These are phyloP conservation scores for Penicillium subrubescens DNA, from an alignment of 495 filamentous ascomycete species.

Conservation along the genomic window DNA sequence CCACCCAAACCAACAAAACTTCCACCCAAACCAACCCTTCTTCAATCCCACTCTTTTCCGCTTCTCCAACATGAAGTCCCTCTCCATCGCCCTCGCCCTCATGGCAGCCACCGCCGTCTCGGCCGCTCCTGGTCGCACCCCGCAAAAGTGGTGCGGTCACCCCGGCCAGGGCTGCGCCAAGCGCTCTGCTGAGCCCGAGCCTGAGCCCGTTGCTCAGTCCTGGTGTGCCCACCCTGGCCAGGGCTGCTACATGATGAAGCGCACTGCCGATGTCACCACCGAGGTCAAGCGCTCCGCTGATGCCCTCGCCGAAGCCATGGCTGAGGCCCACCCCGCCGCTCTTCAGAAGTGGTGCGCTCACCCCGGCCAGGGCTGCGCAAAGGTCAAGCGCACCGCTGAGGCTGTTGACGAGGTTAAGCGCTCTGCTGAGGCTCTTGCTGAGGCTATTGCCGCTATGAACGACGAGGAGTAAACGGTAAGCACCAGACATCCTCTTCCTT, in stretches of 20 bases:
- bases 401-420: slow-evolving; percentile 42
- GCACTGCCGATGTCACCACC: slow-evolving; percentile 31
- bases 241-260: slow-evolving; percentile 35
- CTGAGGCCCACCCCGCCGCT: slow-evolving; percentile 33
- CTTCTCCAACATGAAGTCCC: slow-evolving; percentile 51
- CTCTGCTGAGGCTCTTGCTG: slow-evolving; percentile 41
- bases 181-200: slow-evolving; percentile 24
- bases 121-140: slow-evolving; percentile 26
- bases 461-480: slow-evolving; percentile 32
- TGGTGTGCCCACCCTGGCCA: slow-evolving; percentile 22
- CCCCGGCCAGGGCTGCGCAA: slow-evolving; percentile 46
- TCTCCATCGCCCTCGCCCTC: slow-evolving; percentile 38
- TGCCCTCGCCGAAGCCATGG: slow-evolving; percentile 49
- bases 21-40: slow-evolving; percentile 1
- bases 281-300: slow-evolving; percentile 55
- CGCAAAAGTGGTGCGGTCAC: slow-evolving; percentile 37
- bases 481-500: not conserved
- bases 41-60: slow-evolving; percentile 11
- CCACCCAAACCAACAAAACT: not conserved
- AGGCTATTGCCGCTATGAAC: slow-evolving; percentile 44
- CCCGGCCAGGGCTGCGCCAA: slow-evolving; percentile 35
- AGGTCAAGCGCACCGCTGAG: slow-evolving; percentile 49
- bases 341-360: slow-evolving; percentile 41
- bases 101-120: slow-evolving; percentile 41
- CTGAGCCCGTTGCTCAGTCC: not conserved